Evolutionary conservation across 1,284 basidiomycete genomes (phyloP).

Genomic region (Vanrija sp.): DNA sequence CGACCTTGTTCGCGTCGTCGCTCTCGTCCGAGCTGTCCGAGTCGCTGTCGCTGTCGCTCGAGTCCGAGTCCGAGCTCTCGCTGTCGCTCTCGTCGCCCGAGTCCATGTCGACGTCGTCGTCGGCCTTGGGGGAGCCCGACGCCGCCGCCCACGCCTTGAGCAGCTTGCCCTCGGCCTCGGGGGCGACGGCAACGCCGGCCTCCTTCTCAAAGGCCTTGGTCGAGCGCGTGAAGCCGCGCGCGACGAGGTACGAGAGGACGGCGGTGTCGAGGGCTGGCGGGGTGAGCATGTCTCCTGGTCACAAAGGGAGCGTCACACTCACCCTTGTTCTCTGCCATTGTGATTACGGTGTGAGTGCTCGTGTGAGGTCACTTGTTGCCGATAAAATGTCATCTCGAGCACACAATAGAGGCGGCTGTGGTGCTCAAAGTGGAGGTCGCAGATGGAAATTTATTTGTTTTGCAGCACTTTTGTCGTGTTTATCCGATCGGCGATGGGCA

Average conservation of each 20-base stretch:
- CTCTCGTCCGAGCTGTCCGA: not conserved
- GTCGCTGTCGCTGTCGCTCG: conserved; percentile 11
- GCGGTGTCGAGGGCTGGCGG: conserved; percentile 44
- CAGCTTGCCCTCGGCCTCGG: conserved; percentile 19
- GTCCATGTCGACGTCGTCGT: conserved; percentile 24
- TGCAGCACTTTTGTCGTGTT: no score
- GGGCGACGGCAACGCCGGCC: conserved; percentile 23
- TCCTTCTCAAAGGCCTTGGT: conserved; percentile 49
- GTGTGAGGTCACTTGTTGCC: no score
- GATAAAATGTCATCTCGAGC: no score
- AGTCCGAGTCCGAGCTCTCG: conserved; percentile 15
- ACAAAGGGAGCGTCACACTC: no score
- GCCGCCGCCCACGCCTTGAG: conserved; percentile 29
- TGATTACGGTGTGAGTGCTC: no score
- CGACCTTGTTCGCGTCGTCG: not conserved
- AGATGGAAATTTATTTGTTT: no score
- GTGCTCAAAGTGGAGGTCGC: no score
- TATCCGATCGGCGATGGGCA: no score
- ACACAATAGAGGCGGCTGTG: no score
- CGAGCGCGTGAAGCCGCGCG: conserved; percentile 41
- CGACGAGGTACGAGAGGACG: conserved; percentile 45
- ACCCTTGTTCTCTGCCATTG: no score
- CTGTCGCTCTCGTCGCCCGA: conserved; percentile 1
- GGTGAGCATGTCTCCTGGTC: no score
- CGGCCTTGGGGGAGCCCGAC: not conserved